Base-by-base conservation (phyloP, 495 filamentous ascomycete genomes). In the Tuber brumale region DNA sequence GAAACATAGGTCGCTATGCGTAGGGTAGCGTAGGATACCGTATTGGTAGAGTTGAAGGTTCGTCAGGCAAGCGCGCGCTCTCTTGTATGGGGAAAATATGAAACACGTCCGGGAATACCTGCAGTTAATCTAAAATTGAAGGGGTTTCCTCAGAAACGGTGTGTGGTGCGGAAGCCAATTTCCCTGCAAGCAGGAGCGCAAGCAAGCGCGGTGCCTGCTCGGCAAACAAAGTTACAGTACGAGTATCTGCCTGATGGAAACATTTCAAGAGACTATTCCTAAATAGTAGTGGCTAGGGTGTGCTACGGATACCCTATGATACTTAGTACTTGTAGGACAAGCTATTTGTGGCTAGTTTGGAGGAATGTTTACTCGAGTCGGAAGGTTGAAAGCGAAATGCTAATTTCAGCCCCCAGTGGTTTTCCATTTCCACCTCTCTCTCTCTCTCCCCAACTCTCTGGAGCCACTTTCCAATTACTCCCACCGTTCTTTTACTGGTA, bases 51-150 rank as follows among this genome's bases (percentile, higher is more conserved):
- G 14, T 35, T 18, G 57, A 66, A 31, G 4, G 57, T 27, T 66
- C 57, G 12, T 66, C 46, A 44, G 46, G 71, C 77, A 79, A 79
- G 77, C 77, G 77, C 77, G 77, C 77, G 77, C 77, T 78, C 76
- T 70, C 61, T 74, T 76, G 42, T 66, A 76, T 74, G 75, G 69
- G 41, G 41, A 72, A 57, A 66, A 78, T 42, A 71, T 79, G 77
- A 79, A 79, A 79, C 77, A 61, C 27, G 37, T 76, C 71, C 44
- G 66, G 71, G 74, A 77, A 78, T 78, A 78, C 70, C 48, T 79
- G 77, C 77, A 79, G 27, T n/a, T 35, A 66, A 72, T 46, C 77
- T 78, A 73, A 79, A 78, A 79, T 79, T 79, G 45, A 77, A 79
- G 77, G 73, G 77, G 75, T 78, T 78, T 71, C 76, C 69, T 70